Conservation (phyloP, 805 yeast genomes). For the Wickerhamiella azyma region DNA sequence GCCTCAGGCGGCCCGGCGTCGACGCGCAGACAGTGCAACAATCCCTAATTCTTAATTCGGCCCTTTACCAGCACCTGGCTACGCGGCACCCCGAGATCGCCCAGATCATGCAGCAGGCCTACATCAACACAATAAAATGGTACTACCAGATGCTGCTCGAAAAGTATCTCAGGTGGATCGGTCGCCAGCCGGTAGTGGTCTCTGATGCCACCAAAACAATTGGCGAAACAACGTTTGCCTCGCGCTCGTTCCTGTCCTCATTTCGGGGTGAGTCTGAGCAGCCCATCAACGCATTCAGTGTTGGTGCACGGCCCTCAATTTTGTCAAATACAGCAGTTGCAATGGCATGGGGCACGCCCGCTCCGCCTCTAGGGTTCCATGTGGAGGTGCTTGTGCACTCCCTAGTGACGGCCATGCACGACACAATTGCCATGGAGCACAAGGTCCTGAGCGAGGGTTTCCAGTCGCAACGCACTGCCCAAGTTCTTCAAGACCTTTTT, state of each 20-base stretch:
- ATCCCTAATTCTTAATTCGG: slow-evolving; percentile 47
- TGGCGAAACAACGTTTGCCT: slow-evolving; percentile 3
- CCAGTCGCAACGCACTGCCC: slow-evolving; percentile 15
- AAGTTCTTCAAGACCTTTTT: slow-evolving; percentile 35
- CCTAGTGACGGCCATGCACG: slow-evolving; percentile 11
- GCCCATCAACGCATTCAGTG: slow-evolving; percentile 12
- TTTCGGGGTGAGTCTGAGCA: slow-evolving; percentile 1
- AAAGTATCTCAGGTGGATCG: slow-evolving; percentile 19
- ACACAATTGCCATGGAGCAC: slow-evolving; percentile 13
- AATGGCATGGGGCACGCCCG: slow-evolving; percentile 12
- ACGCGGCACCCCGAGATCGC: slow-evolving; percentile 50
- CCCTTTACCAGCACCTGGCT: slow-evolving; percentile 43
- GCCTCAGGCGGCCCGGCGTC: slow-evolving; percentile 47
- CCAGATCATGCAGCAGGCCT: slow-evolving; percentile 61
- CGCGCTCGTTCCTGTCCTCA: slow-evolving; percentile 9
- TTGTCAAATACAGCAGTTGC: slow-evolving; percentile 9
- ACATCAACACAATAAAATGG: slow-evolving; percentile 84
- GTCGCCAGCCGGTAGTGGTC: slow-evolving; percentile 13
- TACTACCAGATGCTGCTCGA: slow-evolving; percentile 71
- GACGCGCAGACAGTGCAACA: slow-evolving; percentile 68
- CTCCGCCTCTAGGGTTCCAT: slow-evolving; percentile 13
- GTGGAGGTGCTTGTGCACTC: slow-evolving; percentile 15
- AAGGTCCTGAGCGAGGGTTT: slow-evolving; percentile 7
- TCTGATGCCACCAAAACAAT: slow-evolving; percentile 7
- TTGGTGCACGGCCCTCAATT: slow-evolving; percentile 18